Conservation (phyloP, 441 rosid genomes). For the Adansonia gregorii region DNA sequence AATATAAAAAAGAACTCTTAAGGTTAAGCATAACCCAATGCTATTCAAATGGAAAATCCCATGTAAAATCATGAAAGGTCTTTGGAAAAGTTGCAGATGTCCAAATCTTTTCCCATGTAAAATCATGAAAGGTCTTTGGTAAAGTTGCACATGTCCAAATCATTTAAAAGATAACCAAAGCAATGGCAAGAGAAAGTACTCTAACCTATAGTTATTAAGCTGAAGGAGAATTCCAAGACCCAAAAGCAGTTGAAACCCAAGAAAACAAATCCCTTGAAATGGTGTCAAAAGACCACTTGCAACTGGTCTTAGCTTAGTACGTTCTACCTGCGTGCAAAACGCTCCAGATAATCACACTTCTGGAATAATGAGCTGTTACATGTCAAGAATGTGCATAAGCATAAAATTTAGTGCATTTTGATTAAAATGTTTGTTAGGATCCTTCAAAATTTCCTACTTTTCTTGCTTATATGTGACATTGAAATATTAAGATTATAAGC, state of each 20-base stretch:
- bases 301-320: constrained; percentile 85
- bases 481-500: neutral
- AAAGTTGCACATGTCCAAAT: neutral
- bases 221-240: constrained; percentile 97
- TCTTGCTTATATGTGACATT: neutral
- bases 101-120: neutral
- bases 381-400: neutral
- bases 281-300: constrained; percentile 94
- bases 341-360: neutral
- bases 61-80: too few species aligned
- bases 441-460: neutral
- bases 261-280: constrained; percentile 80
- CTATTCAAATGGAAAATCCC: neutral
- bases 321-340: constrained; percentile 65
- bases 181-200: constrained; percentile 13
- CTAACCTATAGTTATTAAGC: constrained; percentile 80
- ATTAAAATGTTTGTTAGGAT: neutral
- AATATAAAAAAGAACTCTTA: neutral
- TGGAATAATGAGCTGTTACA: neutral
- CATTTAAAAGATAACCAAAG: neutral
- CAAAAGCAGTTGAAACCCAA: constrained; percentile 79
- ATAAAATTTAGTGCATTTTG: neutral
- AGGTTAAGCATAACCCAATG: neutral
- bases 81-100: too few species aligned
- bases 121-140: neutral